phyloP scores from a whole-genome alignment of 2,329 filamentous ascomycete species.

The Cladosporium colombiae region DNA sequence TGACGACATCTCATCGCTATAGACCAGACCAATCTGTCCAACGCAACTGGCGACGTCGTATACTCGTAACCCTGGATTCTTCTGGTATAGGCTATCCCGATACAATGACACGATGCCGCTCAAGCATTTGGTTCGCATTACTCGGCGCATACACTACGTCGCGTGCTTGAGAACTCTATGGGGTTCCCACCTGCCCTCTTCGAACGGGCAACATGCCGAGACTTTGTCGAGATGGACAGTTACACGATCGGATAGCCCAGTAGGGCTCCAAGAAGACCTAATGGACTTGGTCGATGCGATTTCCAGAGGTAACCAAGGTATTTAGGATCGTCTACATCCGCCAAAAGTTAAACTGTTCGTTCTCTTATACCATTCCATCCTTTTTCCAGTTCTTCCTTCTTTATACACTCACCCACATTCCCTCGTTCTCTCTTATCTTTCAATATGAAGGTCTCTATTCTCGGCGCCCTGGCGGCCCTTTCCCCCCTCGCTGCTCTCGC shows the following conservation, averaged over 20 bases:
- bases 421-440: not conserved
- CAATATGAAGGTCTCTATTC: constrained; percentile 12
- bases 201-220: constrained; percentile 9
- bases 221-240: constrained; percentile 5
- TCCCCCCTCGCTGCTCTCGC: constrained; percentile 27
- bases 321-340: constrained; percentile 3
- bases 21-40: not conserved
- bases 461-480: constrained; percentile 32
- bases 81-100: not conserved
- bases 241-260: not conserved
- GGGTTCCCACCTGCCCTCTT: not conserved
- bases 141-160: not conserved
- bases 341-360: not conserved
- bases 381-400: not conserved
- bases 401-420: not conserved
- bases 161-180: not conserved
- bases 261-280: not conserved
- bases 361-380: not conserved
- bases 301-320: not conserved
- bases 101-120: not conserved
- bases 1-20: not conserved
- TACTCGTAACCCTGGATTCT: not conserved
- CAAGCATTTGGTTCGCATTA: not conserved
- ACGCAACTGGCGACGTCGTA: not conserved
- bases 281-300: constrained; percentile 7